Conservation (phyloP, 441 rosid genomes). For the Brassica hybrid region DNA sequence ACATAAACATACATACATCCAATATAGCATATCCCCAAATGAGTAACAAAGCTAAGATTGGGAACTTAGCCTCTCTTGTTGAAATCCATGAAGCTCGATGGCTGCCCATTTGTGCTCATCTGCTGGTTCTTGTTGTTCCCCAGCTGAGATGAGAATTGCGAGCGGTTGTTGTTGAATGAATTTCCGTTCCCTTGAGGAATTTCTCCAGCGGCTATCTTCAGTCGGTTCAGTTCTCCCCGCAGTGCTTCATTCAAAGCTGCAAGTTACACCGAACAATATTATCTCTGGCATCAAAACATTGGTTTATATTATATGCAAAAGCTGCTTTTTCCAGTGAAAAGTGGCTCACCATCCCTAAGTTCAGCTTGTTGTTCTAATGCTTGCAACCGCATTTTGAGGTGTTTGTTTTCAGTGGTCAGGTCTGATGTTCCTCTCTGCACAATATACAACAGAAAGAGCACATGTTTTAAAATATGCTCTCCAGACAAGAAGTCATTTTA, state of each 20-base stretch:
- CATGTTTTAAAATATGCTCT: not conserved
- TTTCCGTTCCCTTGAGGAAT: conserved; percentile 52
- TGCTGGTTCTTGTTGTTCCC: conserved; percentile 49
- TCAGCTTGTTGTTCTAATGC: conserved; percentile 97
- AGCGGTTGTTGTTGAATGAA: conserved; percentile 48
- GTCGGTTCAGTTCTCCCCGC: conserved; percentile 74
- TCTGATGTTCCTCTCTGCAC: conserved; percentile 87
- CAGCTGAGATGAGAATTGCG: conserved; percentile 55
- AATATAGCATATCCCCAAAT: conserved; percentile 23
- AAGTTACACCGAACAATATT: conserved; percentile 22
- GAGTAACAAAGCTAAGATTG: conserved; percentile 13
- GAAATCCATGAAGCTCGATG: conserved; percentile 60
- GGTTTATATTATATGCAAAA: not conserved
- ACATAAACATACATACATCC: conserved; percentile 17
- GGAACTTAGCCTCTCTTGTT: conserved; percentile 54
- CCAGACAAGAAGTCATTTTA: not conserved
- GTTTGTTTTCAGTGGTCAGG: conserved; percentile 79
- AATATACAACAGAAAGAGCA: conserved; percentile 13
- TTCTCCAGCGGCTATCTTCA: not conserved
- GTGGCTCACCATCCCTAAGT: conserved; percentile 59
- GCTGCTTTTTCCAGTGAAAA: not conserved
- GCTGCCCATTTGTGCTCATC: conserved; percentile 55
- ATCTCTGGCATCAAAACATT: not conserved
- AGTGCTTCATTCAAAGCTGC: conserved; percentile 83
- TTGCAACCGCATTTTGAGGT: conserved; percentile 87